A percentile compares a stretch with the other conserved stretches of the same genome.
Conservation (phyloP, 805 yeast genomes). For the Myxozyma udenii region DNA sequence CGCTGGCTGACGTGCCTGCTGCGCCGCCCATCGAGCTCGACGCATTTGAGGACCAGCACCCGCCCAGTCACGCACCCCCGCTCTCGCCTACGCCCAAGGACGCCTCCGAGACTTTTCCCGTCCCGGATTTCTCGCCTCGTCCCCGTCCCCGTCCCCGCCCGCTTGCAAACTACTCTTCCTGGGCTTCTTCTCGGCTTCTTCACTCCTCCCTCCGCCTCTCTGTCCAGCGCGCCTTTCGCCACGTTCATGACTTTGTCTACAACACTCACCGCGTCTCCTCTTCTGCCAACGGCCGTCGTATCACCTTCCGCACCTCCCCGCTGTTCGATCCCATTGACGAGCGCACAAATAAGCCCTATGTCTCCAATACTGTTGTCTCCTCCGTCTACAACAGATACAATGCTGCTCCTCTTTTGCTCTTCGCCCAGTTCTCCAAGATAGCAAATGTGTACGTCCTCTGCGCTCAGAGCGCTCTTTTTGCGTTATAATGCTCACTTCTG, state of each 20-base stretch:
- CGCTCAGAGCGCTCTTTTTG: neutral
- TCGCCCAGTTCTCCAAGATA: conserved; percentile 86
- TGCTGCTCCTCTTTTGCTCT: conserved; percentile 82
- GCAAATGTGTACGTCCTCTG: conserved; percentile 59
- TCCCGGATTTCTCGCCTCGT: neutral
- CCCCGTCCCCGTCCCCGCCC: neutral
- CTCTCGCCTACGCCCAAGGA: neutral
- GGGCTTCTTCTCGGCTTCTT: conserved; percentile 29
- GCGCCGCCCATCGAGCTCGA: conserved; percentile 39
- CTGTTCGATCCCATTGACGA: conserved; percentile 57
- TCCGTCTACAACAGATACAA: conserved; percentile 78
- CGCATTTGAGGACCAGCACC: conserved; percentile 34
- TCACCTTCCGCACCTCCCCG: conserved; percentile 66
- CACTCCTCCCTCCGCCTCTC: conserved; percentile 16
- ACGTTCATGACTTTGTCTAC: conserved; percentile 33
- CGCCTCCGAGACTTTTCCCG: neutral
- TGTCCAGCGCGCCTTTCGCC: conserved; percentile 6
- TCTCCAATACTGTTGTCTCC: conserved; percentile 71
- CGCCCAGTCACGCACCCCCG: neutral
- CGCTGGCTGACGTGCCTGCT: conserved; percentile 26
- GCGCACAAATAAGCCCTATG: conserved; percentile 59
- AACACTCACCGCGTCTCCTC: conserved; percentile 41
- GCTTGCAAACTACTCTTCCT: conserved; percentile 33
- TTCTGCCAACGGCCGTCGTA: conserved; percentile 65
- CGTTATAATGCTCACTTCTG: neutral